phyloP scores from a whole-genome alignment of 1,284 basidiomycete genomes.

The Leccinum pachyderme region DNA sequence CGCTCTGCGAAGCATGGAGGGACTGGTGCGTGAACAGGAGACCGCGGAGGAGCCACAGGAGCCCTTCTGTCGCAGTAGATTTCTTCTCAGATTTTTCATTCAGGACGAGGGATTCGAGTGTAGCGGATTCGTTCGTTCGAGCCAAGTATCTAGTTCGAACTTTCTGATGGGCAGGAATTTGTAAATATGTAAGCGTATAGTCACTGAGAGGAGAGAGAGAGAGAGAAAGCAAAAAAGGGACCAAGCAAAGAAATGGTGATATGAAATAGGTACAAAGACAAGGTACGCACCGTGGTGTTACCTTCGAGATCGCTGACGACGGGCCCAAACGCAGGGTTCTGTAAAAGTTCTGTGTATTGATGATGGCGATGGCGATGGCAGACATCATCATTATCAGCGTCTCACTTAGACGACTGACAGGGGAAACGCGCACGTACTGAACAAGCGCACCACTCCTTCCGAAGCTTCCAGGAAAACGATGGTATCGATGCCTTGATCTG shows the following conservation, averaged over 20 bases:
- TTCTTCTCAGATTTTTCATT: conserved; percentile 90
- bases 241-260: background rate
- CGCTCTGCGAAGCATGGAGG: conserved; percentile 69
- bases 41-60: conserved; percentile 90
- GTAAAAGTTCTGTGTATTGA: conserved; percentile 73
- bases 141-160: conserved; percentile 78
- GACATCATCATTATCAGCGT: background rate
- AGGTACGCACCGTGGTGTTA: conserved; percentile 75
- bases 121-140: conserved; percentile 62
- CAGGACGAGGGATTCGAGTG: conserved; percentile 83
- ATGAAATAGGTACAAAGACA: background rate
- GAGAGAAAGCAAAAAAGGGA: background rate
- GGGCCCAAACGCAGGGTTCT: conserved; percentile 80
- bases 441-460: conserved; percentile 87
- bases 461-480: conserved; percentile 86
- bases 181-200: background rate
- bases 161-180: conserved; percentile 58
- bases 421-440: conserved; percentile 57
- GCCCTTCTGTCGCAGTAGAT: conserved; percentile 82
- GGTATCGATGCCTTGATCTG: conserved; percentile 88
- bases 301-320: conserved; percentile 90
- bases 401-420: background rate
- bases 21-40: conserved; percentile 90
- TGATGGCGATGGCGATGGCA: background rate
- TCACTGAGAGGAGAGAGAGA: background rate